Percentiles rank a stretch among this genome's conserved stretches.
Conservation (phyloP, 1,284 basidiomycete genomes). For the Sporisorium graminicola region DNA sequence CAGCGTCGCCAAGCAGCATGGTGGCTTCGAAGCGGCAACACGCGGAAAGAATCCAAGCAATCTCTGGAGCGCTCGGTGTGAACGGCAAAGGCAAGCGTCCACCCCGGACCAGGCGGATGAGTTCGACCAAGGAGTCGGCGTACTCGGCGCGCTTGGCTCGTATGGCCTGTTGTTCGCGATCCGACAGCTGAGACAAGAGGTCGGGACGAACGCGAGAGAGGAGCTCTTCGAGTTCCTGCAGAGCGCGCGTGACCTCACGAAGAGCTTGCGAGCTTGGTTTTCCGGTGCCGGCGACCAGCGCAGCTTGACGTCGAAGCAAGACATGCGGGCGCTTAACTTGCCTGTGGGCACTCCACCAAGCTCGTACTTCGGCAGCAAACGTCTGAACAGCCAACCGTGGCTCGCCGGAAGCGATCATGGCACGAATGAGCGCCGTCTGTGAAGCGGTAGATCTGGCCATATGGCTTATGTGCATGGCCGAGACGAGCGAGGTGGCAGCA, state of each 20-base stretch:
- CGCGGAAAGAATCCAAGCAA: slow-evolving; percentile 44
- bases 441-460: slow-evolving; percentile 22
- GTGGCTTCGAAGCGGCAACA: slow-evolving; percentile 43
- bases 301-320: slow-evolving; percentile 21
- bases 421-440: slow-evolving; percentile 33
- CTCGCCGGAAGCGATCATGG: slow-evolving; percentile 27
- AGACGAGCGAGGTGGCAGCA: slow-evolving; percentile 19
- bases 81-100: slow-evolving; percentile 31
- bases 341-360: slow-evolving; percentile 42
- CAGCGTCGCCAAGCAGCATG: slow-evolving; percentile 11
- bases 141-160: slow-evolving; percentile 30
- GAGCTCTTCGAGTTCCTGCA: slow-evolving; percentile 22
- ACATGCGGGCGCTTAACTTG: slow-evolving; percentile 17
- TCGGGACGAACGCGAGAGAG: slow-evolving; percentile 21
- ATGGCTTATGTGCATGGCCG: slow-evolving; percentile 24
- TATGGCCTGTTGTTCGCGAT: slow-evolving; percentile 17
- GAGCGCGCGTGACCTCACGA: slow-evolving; percentile 22
- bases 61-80: slow-evolving; percentile 20
- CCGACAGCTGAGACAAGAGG: slow-evolving; percentile 17
- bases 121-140: slow-evolving; percentile 25
- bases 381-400: slow-evolving; percentile 21
- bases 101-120: slow-evolving; percentile 30
- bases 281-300: slow-evolving; percentile 20
- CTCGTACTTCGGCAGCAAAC: slow-evolving; percentile 28
- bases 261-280: slow-evolving; percentile 39